These are phyloP conservation scores for Hypoxylon subgilvum DNA, from an alignment of 495 filamentous ascomycete species.

Conservation along the genomic window DNA sequence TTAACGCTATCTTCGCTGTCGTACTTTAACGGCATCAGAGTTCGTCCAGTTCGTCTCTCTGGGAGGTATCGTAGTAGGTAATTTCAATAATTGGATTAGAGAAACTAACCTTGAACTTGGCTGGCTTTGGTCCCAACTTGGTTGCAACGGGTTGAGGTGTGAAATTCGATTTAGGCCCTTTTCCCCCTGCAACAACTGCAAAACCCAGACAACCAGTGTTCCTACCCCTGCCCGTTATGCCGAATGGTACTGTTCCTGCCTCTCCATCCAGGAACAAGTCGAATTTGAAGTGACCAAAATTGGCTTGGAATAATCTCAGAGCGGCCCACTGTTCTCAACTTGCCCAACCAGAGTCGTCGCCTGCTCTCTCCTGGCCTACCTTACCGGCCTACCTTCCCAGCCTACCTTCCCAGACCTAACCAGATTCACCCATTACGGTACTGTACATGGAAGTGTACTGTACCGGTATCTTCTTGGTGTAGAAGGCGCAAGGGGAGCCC, in stretches of 20 bases:
- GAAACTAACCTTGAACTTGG: too few relatives aligned
- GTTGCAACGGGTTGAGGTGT: background rate
- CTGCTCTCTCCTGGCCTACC: slow-evolving; percentile 14
- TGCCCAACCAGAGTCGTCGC: slow-evolving; percentile 25
- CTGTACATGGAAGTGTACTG: background rate
- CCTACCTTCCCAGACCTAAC: slow-evolving; percentile 1
- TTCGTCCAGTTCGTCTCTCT: too few relatives aligned
- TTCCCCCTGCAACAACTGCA: slow-evolving; percentile 26
- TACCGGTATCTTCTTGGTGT: background rate
- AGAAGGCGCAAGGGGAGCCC: slow-evolving; percentile 35
- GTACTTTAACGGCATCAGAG: too few relatives aligned
- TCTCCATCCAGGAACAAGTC: slow-evolving; percentile 28
- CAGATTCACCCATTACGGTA: slow-evolving; percentile 18
- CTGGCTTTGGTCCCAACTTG: slow-evolving; percentile 3
- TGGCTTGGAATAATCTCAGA: slow-evolving; percentile 36
- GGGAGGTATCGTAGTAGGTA: too few relatives aligned
- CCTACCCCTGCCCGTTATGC: slow-evolving; percentile 29
- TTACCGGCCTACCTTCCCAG: slow-evolving; percentile 5
- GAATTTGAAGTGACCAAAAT: slow-evolving; percentile 28
- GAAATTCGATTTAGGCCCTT: slow-evolving; percentile 23
- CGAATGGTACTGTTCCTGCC: slow-evolving; percentile 35
- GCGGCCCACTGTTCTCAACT: slow-evolving; percentile 25
- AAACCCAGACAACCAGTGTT: slow-evolving; percentile 33
- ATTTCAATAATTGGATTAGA: too few relatives aligned
- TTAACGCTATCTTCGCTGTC: too few relatives aligned